These are phyloP conservation scores for Phialocephala sp. DNA, from an alignment of 2,329 filamentous ascomycete species.

Conservation along the genomic window DNA sequence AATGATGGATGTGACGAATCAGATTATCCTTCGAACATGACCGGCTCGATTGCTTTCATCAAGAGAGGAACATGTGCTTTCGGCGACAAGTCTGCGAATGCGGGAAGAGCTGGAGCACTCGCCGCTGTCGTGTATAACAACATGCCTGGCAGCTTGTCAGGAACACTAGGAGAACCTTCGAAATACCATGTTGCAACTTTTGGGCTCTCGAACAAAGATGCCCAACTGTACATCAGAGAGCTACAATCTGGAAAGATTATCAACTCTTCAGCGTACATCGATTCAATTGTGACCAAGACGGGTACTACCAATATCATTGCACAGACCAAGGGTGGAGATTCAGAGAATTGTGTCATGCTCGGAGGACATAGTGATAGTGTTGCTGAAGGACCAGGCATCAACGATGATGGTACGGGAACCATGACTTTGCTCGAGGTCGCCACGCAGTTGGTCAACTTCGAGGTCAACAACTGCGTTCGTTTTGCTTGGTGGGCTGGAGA, in stretches of 20 bases:
- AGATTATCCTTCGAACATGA: conserved; percentile 65
- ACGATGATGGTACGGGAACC: conserved; percentile 48
- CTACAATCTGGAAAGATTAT: conserved; percentile 58
- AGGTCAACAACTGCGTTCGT: conserved; percentile 68
- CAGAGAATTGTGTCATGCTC: conserved; percentile 68
- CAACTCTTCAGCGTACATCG: conserved; percentile 63
- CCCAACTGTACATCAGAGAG: conserved; percentile 58
- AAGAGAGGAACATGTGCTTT: conserved; percentile 74
- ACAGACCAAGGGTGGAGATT: conserved; percentile 64
- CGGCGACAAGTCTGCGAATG: conserved; percentile 70
- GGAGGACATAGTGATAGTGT: conserved; percentile 70
- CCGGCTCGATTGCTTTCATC: conserved; percentile 73
- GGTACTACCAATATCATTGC: conserved; percentile 61
- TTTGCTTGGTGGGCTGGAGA: conserved; percentile 73
- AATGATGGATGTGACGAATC: conserved; percentile 67
- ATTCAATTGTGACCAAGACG: conserved; percentile 55
- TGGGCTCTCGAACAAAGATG: conserved; percentile 66
- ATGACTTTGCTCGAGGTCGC: conserved; percentile 66
- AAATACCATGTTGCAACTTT: conserved; percentile 70
- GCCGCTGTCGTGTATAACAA: conserved; percentile 71
- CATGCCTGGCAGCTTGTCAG: conserved; percentile 60
- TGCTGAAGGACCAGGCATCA: conserved; percentile 59
- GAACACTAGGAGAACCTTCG: conserved; percentile 69
- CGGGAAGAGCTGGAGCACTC: conserved; percentile 71
- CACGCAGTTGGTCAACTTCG: conserved; percentile 60